Conservation (phyloP, 2,329 filamentous ascomycete genomes). For the Periconia sp. region DNA sequence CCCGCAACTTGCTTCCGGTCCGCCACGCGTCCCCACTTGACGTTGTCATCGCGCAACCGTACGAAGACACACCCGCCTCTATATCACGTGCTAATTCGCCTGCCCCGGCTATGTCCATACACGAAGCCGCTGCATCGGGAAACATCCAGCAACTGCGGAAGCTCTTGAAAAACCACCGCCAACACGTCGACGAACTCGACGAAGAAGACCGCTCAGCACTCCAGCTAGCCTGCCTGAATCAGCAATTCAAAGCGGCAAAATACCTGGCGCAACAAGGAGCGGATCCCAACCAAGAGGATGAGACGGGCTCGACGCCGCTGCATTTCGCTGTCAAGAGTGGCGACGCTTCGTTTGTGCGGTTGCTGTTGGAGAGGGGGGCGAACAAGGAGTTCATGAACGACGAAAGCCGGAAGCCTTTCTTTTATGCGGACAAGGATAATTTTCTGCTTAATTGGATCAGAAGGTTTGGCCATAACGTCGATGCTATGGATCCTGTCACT, state of each 20-base stretch:
- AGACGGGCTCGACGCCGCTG: not conserved
- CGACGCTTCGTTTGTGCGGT: conserved; percentile 1
- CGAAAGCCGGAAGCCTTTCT: not conserved
- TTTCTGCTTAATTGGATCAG: conserved; percentile 2
- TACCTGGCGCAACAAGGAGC: not conserved
- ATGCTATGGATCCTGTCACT: not conserved
- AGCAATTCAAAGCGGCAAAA: not conserved
- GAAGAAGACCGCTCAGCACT: not conserved
- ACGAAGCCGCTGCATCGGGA: not conserved
- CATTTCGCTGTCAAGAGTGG: conserved; percentile 1
- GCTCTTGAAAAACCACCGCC: not conserved
- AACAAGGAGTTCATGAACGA: not conserved
- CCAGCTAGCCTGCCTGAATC: not conserved
- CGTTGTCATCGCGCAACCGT: not conserved
- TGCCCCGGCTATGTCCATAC: not conserved
- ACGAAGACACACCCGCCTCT: not conserved
- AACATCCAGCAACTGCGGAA: conserved; percentile 1
- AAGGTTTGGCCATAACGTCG: not conserved
- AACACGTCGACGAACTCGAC: conserved; percentile 1
- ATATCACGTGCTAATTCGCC: conserved; percentile 2
- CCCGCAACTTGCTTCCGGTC: not conserved
- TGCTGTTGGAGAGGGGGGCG: not conserved
- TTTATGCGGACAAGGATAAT: conserved; percentile 1
- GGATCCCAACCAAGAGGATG: conserved; percentile 1
- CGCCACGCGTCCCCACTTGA: not conserved